Evolutionary conservation across 306 rosid species (phyloP), one percentile per base, ranked within the genome.

Genomic region (Mucuna pruriens): DNA sequence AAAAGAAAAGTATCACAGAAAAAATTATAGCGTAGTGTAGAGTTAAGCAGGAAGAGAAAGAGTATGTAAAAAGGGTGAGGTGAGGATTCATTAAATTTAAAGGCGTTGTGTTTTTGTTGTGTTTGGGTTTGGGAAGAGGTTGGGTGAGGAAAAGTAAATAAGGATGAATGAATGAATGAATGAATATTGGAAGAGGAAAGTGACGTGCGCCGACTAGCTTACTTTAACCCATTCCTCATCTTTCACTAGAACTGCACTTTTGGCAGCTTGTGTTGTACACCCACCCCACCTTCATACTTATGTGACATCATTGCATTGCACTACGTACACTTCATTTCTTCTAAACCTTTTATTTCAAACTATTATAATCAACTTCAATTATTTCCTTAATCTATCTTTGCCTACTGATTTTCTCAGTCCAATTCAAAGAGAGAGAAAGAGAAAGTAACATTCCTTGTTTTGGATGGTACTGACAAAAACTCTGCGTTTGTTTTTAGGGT

Each of bases 171-270:
- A 6, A 79, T 65, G 60, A 54, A 44, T 66, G 82, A 84, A 71
- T 36, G n/a, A n/a, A n/a, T n/a, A n/a, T n/a, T n/a, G 83, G 62
- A 66, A 60, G 49, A 67, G 84, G 87, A 86, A 66, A 36, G 84
- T 81, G 94, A 88, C 84, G 29, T 72, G 75, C 88, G 86, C 82
- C 89, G 90, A 88, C 85, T 82, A 26, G 22, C 48, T 60, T 31
- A 66, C 94, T 90, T 87, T 90, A 83, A 73, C 88, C 90, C 94
- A 86, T 85, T 62, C 90, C 86, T 58, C 80, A 71, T 48, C 86
- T 90, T 87, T 87, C 89, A 87, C 92, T 17, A 82, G 69, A 88
- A 85, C 80, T 25, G 26, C 81, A 81, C 78, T 72, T 79, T 36
- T 80, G 60, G 55, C 85, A 77, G 86, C 20, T 31, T 62, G 23